Conservation (phyloP, 2,329 filamentous ascomycete species). For the Colletotrichum noveboracense region DNA sequence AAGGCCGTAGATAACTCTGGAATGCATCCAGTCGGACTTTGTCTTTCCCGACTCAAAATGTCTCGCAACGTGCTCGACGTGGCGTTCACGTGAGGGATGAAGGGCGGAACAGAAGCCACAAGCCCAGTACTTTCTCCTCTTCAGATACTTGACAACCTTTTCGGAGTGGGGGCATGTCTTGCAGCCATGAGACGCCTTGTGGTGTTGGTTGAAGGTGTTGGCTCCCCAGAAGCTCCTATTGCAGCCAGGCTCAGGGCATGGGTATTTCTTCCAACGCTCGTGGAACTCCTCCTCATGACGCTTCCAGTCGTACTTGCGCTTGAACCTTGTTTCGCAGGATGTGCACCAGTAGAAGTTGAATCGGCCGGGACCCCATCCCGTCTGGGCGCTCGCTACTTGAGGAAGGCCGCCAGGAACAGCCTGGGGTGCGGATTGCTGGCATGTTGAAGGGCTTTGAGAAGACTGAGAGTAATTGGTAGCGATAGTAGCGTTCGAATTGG, state of each 20-base stretch:
- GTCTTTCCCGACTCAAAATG: slow-evolving; percentile 70
- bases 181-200: slow-evolving; percentile 69
- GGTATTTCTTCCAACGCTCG: slow-evolving; percentile 71
- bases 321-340: slow-evolving; percentile 68
- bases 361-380: slow-evolving; percentile 23
- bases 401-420: slow-evolving; percentile 12
- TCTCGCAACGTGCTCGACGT: slow-evolving; percentile 71
- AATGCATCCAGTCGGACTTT: slow-evolving; percentile 72
- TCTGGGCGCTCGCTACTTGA: slow-evolving; percentile 23
- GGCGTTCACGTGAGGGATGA: slow-evolving; percentile 67
- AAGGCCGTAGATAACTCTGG: slow-evolving; percentile 69
- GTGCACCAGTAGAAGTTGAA: slow-evolving; percentile 61
- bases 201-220: slow-evolving; percentile 72
- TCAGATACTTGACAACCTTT: slow-evolving; percentile 66
- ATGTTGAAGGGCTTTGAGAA: slow-evolving; percentile 40
- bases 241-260: slow-evolving; percentile 66
- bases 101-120: slow-evolving; percentile 72
- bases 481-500: slow-evolving; percentile 26
- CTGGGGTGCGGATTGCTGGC: slow-evolving; percentile 31
- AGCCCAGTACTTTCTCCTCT: slow-evolving; percentile 70
- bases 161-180: slow-evolving; percentile 70
- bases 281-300: slow-evolving; percentile 74
- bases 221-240: slow-evolving; percentile 72
- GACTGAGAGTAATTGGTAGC: slow-evolving; percentile 41
- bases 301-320: slow-evolving; percentile 74